These are phyloP conservation scores for Penicillium sp. DNA, from an alignment of 2,329 filamentous ascomycete genomes.

Conservation along the genomic window DNA sequence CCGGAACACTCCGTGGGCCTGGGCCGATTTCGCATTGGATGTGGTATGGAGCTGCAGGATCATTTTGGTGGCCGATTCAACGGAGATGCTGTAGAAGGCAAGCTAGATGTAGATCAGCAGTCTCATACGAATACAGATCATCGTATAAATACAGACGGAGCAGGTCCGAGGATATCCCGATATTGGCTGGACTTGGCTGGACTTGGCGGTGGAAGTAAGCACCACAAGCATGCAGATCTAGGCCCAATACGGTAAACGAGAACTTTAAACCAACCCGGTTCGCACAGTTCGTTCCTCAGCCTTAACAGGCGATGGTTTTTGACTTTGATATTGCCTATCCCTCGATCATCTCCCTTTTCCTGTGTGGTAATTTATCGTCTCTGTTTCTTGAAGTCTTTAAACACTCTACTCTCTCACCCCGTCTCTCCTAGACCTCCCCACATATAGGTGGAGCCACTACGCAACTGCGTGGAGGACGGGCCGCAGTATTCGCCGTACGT, in stretches of 20 bases:
- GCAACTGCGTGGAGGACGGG: not conserved
- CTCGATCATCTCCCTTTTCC: not conserved
- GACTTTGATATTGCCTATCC: not conserved
- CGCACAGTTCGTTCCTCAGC: not conserved
- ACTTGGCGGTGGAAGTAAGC: not conserved
- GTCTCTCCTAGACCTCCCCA: not conserved
- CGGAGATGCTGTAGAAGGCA: not conserved
- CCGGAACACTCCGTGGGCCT: slow-evolving; percentile 12
- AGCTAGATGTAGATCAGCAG: not conserved
- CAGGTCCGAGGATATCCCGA: too few relatives aligned
- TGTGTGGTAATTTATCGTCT: not conserved
- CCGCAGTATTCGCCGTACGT: not conserved
- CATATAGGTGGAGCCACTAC: not conserved
- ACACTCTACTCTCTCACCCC: not conserved
- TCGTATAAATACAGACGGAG: too few relatives aligned
- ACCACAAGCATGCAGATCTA: not conserved
- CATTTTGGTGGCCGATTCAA: not conserved
- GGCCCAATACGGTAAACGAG: not conserved
- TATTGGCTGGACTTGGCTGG: not conserved
- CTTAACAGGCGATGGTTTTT: not conserved
- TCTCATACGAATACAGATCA: too few relatives aligned
- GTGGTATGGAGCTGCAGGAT: not conserved
- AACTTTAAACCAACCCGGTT: not conserved
- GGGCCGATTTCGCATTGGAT: slow-evolving; percentile 7
- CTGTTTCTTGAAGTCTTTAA: not conserved